Evolutionary conservation across 352 stramenopile species (phyloP).

Genomic region (Globisporangium yorkense): DNA sequence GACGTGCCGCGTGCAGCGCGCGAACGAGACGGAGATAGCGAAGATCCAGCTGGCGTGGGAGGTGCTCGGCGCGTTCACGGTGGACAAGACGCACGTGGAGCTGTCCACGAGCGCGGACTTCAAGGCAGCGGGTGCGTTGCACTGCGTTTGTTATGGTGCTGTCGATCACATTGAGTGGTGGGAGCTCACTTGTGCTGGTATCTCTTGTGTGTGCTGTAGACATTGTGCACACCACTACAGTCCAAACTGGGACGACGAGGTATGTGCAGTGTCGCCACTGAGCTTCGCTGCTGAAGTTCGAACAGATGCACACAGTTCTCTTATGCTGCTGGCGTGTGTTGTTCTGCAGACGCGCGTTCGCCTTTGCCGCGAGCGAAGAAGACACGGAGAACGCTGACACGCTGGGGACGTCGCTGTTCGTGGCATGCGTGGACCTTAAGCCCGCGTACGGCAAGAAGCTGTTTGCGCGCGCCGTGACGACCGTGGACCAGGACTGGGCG

Average conservation of each 20-base stretch:
- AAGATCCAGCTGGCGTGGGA: conserved; percentile 77
- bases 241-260: conserved; percentile 46
- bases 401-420: conserved; percentile 62
- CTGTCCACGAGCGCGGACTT: conserved; percentile 52
- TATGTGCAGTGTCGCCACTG: conserved; percentile 1
- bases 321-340: background rate
- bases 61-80: conserved; percentile 64
- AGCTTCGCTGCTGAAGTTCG: background rate
- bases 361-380: conserved; percentile 31
- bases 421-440: conserved; percentile 49
- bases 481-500: conserved; percentile 80
- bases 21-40: conserved; percentile 14
- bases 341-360: conserved; percentile 43
- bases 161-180: background rate
- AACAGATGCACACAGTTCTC: background rate
- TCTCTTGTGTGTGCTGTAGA: conserved; percentile 5
- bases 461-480: conserved; percentile 57
- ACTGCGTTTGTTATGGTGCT: background rate
- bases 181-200: background rate
- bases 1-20: conserved; percentile 25
- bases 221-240: conserved; percentile 41
- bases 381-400: conserved; percentile 36
- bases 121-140: conserved; percentile 17
- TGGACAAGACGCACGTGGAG: conserved; percentile 70
- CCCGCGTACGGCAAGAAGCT: conserved; percentile 23